Evolutionary conservation across 495 filamentous ascomycete genomes (phyloP).

Genomic region (Penicillium salamii): DNA sequence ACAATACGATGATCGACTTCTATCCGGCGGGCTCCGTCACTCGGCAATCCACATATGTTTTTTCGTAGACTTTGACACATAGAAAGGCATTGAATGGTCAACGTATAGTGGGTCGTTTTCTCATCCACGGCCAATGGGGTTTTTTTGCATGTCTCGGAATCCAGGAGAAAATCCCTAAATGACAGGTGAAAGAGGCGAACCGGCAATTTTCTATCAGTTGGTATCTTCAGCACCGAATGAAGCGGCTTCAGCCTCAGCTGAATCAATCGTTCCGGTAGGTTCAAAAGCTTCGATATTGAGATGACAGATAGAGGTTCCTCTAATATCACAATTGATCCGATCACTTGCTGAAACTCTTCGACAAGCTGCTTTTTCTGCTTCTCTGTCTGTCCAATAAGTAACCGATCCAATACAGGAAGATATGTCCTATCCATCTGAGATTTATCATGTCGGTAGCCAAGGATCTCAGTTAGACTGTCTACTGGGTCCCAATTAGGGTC

Average conservation of each 20-base stretch:
- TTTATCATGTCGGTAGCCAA: slow-evolving; percentile 10
- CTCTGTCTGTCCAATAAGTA: no score
- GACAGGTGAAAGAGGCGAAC: slow-evolving; percentile 5
- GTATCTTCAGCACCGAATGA: slow-evolving; percentile 14
- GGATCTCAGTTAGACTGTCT: slow-evolving; percentile 9
- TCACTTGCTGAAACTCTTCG: slow-evolving; percentile 12
- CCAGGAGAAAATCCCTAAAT: slow-evolving; percentile 7
- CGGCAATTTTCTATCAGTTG: slow-evolving; percentile 15
- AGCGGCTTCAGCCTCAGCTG: slow-evolving; percentile 1
- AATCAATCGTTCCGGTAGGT: no score
- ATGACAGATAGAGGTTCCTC: slow-evolving; percentile 8
- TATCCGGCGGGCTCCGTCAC: no score
- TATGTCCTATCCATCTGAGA: slow-evolving; percentile 25
- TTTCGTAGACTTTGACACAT: slow-evolving; percentile 21
- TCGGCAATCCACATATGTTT: slow-evolving; percentile 34
- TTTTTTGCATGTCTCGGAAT: no score
- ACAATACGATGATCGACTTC: no score
- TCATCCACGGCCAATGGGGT: not conserved
- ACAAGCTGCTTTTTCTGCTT: not conserved
- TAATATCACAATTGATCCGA: slow-evolving; percentile 15
- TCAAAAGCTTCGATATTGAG: slow-evolving; percentile 2
- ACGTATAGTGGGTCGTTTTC: not conserved
- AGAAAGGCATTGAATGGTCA: not conserved
- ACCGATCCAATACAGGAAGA: slow-evolving; percentile 17
- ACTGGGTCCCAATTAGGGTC: slow-evolving; percentile 5